phyloP scores from a whole-genome alignment of 139 green algal genomes.

The Spirogloea muscicola region DNA sequence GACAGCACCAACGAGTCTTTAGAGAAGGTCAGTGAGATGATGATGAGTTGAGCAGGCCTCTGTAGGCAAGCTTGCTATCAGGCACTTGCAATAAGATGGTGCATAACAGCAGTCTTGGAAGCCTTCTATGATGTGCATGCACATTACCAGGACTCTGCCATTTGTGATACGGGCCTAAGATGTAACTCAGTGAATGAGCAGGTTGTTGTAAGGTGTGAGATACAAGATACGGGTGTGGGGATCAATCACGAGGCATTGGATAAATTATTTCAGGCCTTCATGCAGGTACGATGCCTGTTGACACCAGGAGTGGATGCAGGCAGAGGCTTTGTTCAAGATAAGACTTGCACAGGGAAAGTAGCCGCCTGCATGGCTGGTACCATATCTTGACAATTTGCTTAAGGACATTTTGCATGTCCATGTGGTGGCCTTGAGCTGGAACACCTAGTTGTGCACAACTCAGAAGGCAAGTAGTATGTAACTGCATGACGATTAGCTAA shows the following conservation, averaged over 20 bases:
- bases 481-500: not conserved
- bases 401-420: not conserved
- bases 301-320: not conserved
- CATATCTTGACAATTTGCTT: not conserved
- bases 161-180: not conserved
- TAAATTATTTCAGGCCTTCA: slow-evolving; percentile 29
- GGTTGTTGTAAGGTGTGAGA: slow-evolving; percentile 1
- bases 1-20: too few species aligned
- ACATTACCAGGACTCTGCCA: too few species aligned
- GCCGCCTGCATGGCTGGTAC: not conserved
- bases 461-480: too few species aligned
- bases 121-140: too few species aligned
- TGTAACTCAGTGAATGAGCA: not conserved
- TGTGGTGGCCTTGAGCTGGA: not conserved
- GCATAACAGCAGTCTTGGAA: too few species aligned
- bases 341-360: not conserved
- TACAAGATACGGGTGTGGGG: slow-evolving; percentile 22
- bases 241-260: slow-evolving; percentile 2
- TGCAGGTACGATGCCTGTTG: slow-evolving; percentile 10
- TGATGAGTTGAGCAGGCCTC: too few species aligned
- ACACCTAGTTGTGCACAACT: too few species aligned
- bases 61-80: too few species aligned
- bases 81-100: too few species aligned
- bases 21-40: too few species aligned
- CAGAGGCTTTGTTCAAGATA: not conserved